phyloP scores from a whole-genome alignment of 2,329 filamentous ascomycete genomes.

The Rachicladosporium sp. region DNA sequence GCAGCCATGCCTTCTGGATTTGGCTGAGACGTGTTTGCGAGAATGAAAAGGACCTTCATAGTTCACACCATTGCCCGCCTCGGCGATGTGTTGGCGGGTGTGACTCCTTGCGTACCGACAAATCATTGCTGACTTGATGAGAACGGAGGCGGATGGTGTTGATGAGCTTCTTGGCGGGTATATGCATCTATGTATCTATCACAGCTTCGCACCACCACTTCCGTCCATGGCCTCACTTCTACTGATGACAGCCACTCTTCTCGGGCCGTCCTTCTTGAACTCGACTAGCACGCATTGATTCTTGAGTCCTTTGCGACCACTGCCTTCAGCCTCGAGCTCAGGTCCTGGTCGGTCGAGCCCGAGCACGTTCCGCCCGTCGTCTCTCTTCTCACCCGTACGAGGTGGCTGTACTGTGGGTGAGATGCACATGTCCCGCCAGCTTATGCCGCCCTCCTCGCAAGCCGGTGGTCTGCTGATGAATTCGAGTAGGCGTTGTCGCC shows the following conservation, averaged over 20 bases:
- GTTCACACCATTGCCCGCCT: slow-evolving; percentile 17
- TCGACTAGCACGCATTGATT: slow-evolving; percentile 46
- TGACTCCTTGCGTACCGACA: slow-evolving; percentile 22
- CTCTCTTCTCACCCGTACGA: slow-evolving; percentile 24
- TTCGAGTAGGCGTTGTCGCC: slow-evolving; percentile 41
- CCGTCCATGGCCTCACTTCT: slow-evolving; percentile 26
- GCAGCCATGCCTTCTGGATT: slow-evolving; percentile 7
- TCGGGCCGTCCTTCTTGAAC: slow-evolving; percentile 44
- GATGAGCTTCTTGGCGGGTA: too few species aligned
- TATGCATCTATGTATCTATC: not conserved
- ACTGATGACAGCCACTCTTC: slow-evolving; percentile 40
- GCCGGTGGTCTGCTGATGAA: slow-evolving; percentile 32
- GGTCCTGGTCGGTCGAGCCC: slow-evolving; percentile 42
- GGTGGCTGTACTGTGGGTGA: slow-evolving; percentile 27
- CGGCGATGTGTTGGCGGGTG: slow-evolving; percentile 14
- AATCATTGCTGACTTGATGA: not conserved
- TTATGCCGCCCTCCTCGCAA: slow-evolving; percentile 15
- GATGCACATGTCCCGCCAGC: slow-evolving; percentile 34
- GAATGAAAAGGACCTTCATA: slow-evolving; percentile 22
- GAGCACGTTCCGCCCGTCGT: slow-evolving; percentile 41
- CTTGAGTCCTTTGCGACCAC: slow-evolving; percentile 36
- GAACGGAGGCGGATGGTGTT: too few species aligned
- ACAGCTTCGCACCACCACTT: slow-evolving; percentile 6
- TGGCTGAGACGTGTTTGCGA: slow-evolving; percentile 11
- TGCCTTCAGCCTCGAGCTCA: slow-evolving; percentile 35